Conservation (phyloP, 306 rosid species). For the Prunus salicina region DNA sequence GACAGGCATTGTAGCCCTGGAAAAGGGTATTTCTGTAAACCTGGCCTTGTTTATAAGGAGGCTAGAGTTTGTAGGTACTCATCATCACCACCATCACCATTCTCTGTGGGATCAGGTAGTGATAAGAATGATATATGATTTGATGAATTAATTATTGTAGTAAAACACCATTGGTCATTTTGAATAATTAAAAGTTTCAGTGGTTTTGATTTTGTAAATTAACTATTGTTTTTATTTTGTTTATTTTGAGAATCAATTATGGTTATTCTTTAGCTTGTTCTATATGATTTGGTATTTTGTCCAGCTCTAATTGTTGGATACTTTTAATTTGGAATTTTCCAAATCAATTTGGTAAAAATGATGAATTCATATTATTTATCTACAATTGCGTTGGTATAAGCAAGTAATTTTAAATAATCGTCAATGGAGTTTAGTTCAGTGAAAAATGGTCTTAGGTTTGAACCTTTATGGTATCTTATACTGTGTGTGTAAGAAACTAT, state of each 20-base stretch:
- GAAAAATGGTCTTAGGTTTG: fast-evolving
- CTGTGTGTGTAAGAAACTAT: fast-evolving
- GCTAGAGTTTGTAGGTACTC: slow-evolving; percentile 69
- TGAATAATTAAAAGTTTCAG: neutral
- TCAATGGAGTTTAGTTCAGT: fast-evolving
- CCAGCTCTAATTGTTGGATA: neutral
- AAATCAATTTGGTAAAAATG: neutral
- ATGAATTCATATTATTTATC: neutral
- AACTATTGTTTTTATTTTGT: too few relatives aligned
- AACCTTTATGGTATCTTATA: fast-evolving
- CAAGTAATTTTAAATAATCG: too few relatives aligned
- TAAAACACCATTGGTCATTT: neutral
- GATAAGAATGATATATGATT: neutral
- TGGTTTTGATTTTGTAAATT: neutral
- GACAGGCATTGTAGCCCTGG: slow-evolving; percentile 68
- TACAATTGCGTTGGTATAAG: too few relatives aligned
- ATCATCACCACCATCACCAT: neutral
- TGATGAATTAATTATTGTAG: neutral
- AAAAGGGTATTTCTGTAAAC: slow-evolving; percentile 47
- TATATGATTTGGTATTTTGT: neutral
- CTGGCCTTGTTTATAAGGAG: slow-evolving; percentile 55
- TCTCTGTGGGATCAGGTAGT: slow-evolving; percentile 15
- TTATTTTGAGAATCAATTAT: neutral
- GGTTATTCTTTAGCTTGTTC: neutral
- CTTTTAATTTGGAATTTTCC: neutral